Evolutionary conservation across 805 yeast genomes (phyloP), one percentile per base, ranked within the genome.

Genomic region (Ogataea henricii): DNA sequence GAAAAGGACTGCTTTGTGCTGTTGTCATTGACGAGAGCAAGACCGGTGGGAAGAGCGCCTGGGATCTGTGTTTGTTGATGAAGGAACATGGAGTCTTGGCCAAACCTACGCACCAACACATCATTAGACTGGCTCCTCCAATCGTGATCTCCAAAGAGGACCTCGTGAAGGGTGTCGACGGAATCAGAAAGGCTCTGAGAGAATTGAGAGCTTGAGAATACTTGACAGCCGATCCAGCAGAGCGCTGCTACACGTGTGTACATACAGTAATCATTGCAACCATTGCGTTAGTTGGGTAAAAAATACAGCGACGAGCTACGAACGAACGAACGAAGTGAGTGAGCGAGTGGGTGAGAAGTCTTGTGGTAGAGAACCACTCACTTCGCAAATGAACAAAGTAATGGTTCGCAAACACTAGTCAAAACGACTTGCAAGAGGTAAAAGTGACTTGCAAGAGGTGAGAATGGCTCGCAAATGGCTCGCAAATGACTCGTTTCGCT

Each of bases 81-180:
- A 89, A 87, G 70, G 82, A 87, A 46, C 74, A 81, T 52, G 98
- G 98, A 49, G 86, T 92, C 13, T 75, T 91, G 62, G 97, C 98
- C 54, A 92, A 91, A 72, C 98, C 97, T 56, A 91, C 98, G 1
- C 98, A 92, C 67, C 96, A 90, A 60, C 86, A 90, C 68, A 91
- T 92, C 61, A 91, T 92, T 65, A 85, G 98, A 75, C 76, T 92
- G 66, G 97, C 98, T 9, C 98, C 98, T 48, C 97, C 98, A 20
- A 75, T 92, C 67, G 95, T 90, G 34, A 92, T 92, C 56, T 79
- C 91, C 26, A 85, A 90, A 65, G 92, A 85, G 60, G 97, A 92
- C 64, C 74, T 92, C 62, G 68, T 81, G 55, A 83, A 79, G 70
- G 97, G 97, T 62, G 85, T 90, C 46, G 85, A 79, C 12, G 76